These are phyloP conservation scores for Drechslera avenae DNA, from an alignment of 2,329 filamentous ascomycete genomes.

Conservation along the genomic window DNA sequence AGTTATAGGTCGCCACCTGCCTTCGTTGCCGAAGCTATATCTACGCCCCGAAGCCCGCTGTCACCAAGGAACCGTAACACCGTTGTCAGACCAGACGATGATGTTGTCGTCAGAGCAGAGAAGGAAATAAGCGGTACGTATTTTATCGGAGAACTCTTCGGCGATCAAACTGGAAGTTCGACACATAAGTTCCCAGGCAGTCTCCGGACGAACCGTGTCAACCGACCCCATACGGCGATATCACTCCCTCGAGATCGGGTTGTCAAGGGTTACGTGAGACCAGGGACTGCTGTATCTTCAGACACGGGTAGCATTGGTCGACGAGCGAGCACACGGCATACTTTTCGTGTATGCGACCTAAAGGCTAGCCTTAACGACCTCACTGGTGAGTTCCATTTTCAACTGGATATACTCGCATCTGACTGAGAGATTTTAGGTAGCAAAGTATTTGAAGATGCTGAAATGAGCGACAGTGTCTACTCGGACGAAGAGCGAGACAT, in stretches of 20 bases:
- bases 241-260: slow-evolving; percentile 16
- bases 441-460: slow-evolving; percentile 38
- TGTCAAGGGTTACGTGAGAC: slow-evolving; percentile 23
- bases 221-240: slow-evolving; percentile 21
- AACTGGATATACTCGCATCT: no score
- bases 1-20: slow-evolving; percentile 34
- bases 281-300: slow-evolving; percentile 19
- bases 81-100: slow-evolving; percentile 25
- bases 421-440: slow-evolving; percentile 8
- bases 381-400: slow-evolving; percentile 6
- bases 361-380: slow-evolving; percentile 34
- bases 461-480: slow-evolving; percentile 40
- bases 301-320: slow-evolving; percentile 7
- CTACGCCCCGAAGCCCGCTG: slow-evolving; percentile 9
- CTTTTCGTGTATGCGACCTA: slow-evolving; percentile 26
- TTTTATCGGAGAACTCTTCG: slow-evolving; percentile 16
- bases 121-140: slow-evolving; percentile 4
- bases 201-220: slow-evolving; percentile 28
- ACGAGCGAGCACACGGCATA: slow-evolving; percentile 26
- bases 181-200: slow-evolving; percentile 27
- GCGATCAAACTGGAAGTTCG: slow-evolving; percentile 15
- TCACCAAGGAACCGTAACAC: slow-evolving; percentile 18
- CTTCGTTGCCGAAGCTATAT: slow-evolving; percentile 19
- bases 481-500: slow-evolving; percentile 37
- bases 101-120: slow-evolving; percentile 19